Percentiles rank a stretch among this genome's conserved stretches.
These are phyloP conservation scores for Rheum nobile DNA, from an alignment of 148 eudicot genomes.

Conservation along the genomic window DNA sequence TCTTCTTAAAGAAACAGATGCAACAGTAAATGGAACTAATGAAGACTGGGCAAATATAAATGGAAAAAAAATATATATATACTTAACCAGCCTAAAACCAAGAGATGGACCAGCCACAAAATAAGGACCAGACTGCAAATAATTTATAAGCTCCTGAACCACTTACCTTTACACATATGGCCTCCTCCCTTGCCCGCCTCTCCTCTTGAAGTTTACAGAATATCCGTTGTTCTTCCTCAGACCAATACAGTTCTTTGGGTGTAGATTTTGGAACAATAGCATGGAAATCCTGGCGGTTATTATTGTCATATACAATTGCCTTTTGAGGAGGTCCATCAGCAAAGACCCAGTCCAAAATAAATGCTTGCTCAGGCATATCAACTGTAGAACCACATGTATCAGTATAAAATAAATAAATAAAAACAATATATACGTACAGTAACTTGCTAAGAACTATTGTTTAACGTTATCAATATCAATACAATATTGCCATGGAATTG, in stretches of 20 bases:
- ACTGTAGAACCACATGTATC: slow-evolving; percentile 27
- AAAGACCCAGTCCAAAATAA: slow-evolving; percentile 91
- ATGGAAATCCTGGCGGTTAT: slow-evolving; percentile 66
- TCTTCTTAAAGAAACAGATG: background rate
- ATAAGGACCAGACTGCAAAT: background rate
- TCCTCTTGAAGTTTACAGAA: slow-evolving; percentile 69
- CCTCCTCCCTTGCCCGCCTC: slow-evolving; percentile 62
- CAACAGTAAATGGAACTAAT: background rate
- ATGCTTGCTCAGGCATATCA: slow-evolving; percentile 67
- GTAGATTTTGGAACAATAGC: slow-evolving; percentile 55
- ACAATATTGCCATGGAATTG: background rate
- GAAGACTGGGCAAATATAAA: background rate
- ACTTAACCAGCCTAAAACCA: too few relatives aligned
- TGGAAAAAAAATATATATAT: too few relatives aligned
- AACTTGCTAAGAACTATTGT: background rate
- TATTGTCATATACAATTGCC: slow-evolving; percentile 73
- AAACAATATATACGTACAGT: background rate
- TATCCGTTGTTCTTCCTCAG: slow-evolving; percentile 63
- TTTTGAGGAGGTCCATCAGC: slow-evolving; percentile 91
- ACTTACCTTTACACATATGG: slow-evolving; percentile 64
- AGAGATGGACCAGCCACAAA: background rate
- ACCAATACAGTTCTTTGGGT: slow-evolving; percentile 63
- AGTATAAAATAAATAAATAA: background rate
- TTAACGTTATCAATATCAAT: background rate
- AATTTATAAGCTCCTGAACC: background rate